phyloP scores from a whole-genome alignment of 768 basidiomycete genomes.

The Galerina marginata region DNA sequence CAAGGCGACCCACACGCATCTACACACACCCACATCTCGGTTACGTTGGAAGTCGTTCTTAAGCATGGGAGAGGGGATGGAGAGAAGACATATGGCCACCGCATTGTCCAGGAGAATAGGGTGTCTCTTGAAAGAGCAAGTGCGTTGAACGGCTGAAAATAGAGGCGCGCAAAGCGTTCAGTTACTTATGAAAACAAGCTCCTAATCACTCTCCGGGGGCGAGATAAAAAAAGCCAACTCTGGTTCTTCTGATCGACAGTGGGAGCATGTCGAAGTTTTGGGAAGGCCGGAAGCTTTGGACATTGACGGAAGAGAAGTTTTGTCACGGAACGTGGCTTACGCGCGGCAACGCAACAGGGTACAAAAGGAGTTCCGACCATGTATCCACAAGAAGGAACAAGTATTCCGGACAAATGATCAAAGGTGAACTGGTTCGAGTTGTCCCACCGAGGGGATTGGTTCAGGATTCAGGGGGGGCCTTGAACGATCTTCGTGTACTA shows the following conservation, averaged over 20 bases:
- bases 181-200: not conserved
- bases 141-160: not conserved
- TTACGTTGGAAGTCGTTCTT: constrained; percentile 2
- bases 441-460: not conserved
- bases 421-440: constrained; percentile 3
- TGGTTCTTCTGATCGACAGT: not conserved
- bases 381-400: constrained; percentile 3
- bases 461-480: not conserved
- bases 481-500: not conserved
- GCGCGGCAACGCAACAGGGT: constrained; percentile 6
- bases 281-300: not conserved
- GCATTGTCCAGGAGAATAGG: not conserved
- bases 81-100: not conserved
- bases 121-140: not conserved
- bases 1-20: constrained; percentile 8
- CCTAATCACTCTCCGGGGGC: not conserved
- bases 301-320: constrained; percentile 4
- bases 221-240: not conserved
- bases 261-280: constrained; percentile 1
- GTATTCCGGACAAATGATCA: not conserved
- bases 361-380: not conserved
- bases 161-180: not conserved
- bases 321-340: constrained; percentile 10
- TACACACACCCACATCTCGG: constrained; percentile 13
- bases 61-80: not conserved